A percentile compares a stretch with the other conserved stretches of the same genome.
Evolutionary conservation across 2,329 filamentous ascomycete species (phyloP).

Genomic region (Cryoendolithus antarcticus): DNA sequence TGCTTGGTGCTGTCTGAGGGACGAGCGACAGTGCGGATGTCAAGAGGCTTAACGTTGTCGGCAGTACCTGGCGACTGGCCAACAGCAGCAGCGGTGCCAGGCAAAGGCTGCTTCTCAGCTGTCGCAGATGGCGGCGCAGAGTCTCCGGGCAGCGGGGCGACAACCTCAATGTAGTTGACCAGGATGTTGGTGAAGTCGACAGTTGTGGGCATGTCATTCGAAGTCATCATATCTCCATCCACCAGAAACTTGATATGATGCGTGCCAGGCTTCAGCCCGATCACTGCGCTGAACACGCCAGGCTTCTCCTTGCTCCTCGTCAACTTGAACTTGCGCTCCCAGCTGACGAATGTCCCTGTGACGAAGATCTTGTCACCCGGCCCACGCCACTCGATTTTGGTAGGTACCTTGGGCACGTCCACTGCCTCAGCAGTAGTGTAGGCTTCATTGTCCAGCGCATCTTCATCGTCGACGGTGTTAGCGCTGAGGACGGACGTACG

Average conservation of each 20-base stretch:
- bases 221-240: conserved; percentile 85
- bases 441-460: conserved; percentile 55
- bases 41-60: conserved; percentile 45
- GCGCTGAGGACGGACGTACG: conserved; percentile 43
- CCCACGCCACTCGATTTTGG: conserved; percentile 70
- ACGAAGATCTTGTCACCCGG: conserved; percentile 81
- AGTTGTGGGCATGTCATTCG: conserved; percentile 75
- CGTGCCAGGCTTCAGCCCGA: conserved; percentile 81
- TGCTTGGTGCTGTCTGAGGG: conserved; percentile 7
- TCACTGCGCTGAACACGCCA: conserved; percentile 52
- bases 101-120: conserved; percentile 13
- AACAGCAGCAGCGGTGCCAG: conserved; percentile 10
- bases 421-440: conserved; percentile 45
- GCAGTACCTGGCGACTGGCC: conserved; percentile 6
- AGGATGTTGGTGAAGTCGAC: conserved; percentile 97
- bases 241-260: conserved; percentile 96
- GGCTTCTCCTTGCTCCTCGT: conserved; percentile 52
- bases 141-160: conserved; percentile 14
- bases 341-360: conserved; percentile 92
- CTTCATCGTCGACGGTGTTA: conserved; percentile 57
- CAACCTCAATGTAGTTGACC: conserved; percentile 93
- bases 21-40: conserved; percentile 12
- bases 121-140: neutral
- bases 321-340: conserved; percentile 87
- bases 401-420: conserved; percentile 70